Base-by-base conservation (phyloP, 129 eudicot genomes). In the Escallonia rubra region DNA sequence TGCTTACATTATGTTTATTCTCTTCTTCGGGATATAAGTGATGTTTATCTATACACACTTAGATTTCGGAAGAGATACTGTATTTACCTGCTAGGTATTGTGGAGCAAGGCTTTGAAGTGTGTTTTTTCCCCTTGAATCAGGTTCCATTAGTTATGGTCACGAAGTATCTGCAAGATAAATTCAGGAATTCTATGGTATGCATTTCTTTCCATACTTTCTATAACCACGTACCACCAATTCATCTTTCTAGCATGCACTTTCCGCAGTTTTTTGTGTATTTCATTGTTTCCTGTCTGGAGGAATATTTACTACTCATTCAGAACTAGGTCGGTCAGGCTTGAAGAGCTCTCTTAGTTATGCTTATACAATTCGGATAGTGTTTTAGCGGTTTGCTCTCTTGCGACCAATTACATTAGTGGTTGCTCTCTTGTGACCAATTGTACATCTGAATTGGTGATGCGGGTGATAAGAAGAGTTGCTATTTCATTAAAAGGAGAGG, bases 151-250 rank as follows among this genome's bases (percentile, higher is more conserved):
- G 98, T 93, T 34, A 61, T 93, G 63, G 60, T 93, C 57, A 93
- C 98, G 8, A 93, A 80, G 73, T 84, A 66, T 77, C 68, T 93
- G 80, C 90, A 86, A 65, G 65, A 81, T 70, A 89, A 89, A 83
- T 93, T 93, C 83, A 74, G 84, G 67, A 89, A 86, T 70, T 89
- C 96, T 7, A 93, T 93, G 98, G 96, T 93, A 88, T 66, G 67
- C 52, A 49, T 41, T 62, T 48, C 48, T 62, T 55, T 56, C n/a
- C 62, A 4, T 2, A 46, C 10, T 46, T 46, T 46, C 10, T 46
- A 9, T 15, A 7, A 9, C 41, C 6, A 14, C 16, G 14, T 45
- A 45, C 8, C 47, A 47, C 10, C 10, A 3, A n/a, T 46, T 41
- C 10, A 13, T 3, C 45, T 51, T 53, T 15, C 23, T 14, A 38